Percentiles rank a stretch among this genome's conserved stretches.
Evolutionary conservation across 2,329 filamentous ascomycete species (phyloP).

Genomic region (Alternaria brassicae): DNA sequence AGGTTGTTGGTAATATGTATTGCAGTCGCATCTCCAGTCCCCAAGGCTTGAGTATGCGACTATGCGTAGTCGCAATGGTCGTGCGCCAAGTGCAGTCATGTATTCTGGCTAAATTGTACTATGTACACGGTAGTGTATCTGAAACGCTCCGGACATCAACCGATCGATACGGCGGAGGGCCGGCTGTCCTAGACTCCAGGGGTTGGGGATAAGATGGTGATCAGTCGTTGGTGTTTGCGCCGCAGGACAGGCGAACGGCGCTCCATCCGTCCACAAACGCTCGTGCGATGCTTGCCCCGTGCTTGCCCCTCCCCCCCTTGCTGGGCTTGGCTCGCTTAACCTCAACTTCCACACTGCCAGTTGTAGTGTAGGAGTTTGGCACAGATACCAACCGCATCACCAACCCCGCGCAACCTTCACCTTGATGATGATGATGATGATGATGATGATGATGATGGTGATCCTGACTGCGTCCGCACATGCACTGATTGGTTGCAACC

Average conservation of each 20-base stretch:
- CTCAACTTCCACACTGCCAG: slow-evolving; percentile 12
- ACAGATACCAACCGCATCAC: not conserved
- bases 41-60: slow-evolving; percentile 1
- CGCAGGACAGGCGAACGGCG: slow-evolving; percentile 12
- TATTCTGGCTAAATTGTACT: slow-evolving; percentile 17
- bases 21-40: not conserved
- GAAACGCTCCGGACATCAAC: slow-evolving; percentile 15
- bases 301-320: not conserved
- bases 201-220: slow-evolving; percentile 6
- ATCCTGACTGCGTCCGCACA: not conserved
- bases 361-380: not conserved
- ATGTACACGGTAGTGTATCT: slow-evolving; percentile 7
- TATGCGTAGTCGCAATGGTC: not conserved
- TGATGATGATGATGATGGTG: no score
- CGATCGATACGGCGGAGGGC: slow-evolving; percentile 9
- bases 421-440: no score
- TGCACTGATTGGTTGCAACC: not conserved
- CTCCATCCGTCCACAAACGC: slow-evolving; percentile 11
- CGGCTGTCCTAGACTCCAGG: not conserved
- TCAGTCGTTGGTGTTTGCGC: slow-evolving; percentile 15
- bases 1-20: slow-evolving; percentile 11
- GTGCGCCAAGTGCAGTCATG: slow-evolving; percentile 6
- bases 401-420: not conserved
- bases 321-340: slow-evolving; percentile 16
- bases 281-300: slow-evolving; percentile 9